Conservation (phyloP, 306 rosid genomes). For the Glycyrrhiza uralensis region DNA sequence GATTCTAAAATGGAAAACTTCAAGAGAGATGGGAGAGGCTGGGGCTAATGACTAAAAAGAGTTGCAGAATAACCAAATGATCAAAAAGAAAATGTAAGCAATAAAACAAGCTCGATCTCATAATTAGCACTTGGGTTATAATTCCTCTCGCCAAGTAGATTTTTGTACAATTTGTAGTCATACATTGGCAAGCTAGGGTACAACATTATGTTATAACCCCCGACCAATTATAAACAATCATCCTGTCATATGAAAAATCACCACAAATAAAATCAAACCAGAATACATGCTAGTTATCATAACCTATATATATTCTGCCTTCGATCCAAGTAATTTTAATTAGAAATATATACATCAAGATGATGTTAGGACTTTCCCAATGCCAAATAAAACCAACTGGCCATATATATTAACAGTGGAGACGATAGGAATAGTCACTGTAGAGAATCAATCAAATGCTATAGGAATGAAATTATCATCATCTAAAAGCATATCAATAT, state of each 20-base stretch:
- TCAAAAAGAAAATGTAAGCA: background rate
- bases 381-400: constrained; percentile 40
- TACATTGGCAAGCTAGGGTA: constrained; percentile 27
- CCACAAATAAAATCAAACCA: constrained; percentile 26
- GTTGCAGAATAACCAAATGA: background rate
- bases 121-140: background rate
- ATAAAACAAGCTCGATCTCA: constrained; percentile 5
- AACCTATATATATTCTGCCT: constrained; percentile 35
- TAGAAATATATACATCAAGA: constrained; percentile 43
- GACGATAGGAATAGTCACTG: constrained; percentile 1
- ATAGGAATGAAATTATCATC: constrained; percentile 72
- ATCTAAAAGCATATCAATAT: constrained; percentile 65
- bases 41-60: background rate
- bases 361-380: constrained; percentile 35
- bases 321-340: constrained; percentile 30
- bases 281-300: constrained; percentile 29
- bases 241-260: constrained; percentile 24
- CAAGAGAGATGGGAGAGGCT: background rate
- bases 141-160: constrained; percentile 8
- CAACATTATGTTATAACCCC: constrained; percentile 26
- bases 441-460: constrained; percentile 58
- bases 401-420: constrained; percentile 36
- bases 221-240: constrained; percentile 22
- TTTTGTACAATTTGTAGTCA: constrained; percentile 31
- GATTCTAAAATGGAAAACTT: background rate